These are phyloP conservation scores for Fonsecaea pugnacius DNA, from an alignment of 2,329 filamentous ascomycete genomes.

Conservation along the genomic window DNA sequence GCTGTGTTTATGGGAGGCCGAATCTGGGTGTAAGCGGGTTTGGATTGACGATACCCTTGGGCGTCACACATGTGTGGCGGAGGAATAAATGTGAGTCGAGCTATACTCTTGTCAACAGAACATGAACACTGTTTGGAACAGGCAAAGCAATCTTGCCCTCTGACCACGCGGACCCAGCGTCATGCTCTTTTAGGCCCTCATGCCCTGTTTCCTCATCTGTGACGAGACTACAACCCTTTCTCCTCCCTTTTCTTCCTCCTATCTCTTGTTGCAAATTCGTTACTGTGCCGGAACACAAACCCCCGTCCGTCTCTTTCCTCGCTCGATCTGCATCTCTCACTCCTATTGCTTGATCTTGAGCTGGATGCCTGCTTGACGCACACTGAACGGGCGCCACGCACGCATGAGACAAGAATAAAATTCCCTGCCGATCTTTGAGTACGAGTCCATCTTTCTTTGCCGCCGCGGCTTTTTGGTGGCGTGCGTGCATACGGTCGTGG, in stretches of 20 bases:
- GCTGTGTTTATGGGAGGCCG: not conserved
- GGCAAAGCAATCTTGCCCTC: not conserved
- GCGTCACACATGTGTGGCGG: not conserved
- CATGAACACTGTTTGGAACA: not conserved
- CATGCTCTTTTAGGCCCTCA: not conserved
- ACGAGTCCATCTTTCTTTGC: conserved; percentile 51
- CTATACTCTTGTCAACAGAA: not conserved
- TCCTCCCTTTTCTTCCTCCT: not conserved
- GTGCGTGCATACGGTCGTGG: conserved; percentile 14
- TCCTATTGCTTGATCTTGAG: conserved; percentile 45
- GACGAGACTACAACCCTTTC: conserved; percentile 1
- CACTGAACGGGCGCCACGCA: too few relatives aligned
- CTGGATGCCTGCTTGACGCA: conserved; percentile 41
- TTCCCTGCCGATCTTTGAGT: conserved; percentile 56
- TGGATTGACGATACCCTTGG: conserved; percentile 8
- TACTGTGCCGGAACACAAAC: not conserved
- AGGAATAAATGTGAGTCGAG: not conserved
- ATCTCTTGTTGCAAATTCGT: not conserved
- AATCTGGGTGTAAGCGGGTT: not conserved
- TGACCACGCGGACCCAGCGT: not conserved
- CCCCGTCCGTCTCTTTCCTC: conserved; percentile 54
- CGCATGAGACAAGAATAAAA: conserved; percentile 55
- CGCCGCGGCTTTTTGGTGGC: too few relatives aligned
- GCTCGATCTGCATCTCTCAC: conserved; percentile 48
- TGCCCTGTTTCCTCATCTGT: conserved; percentile 2